These are phyloP conservation scores for Kwoniella mangroviensis DNA, from an alignment of 768 basidiomycete genomes.

Conservation along the genomic window DNA sequence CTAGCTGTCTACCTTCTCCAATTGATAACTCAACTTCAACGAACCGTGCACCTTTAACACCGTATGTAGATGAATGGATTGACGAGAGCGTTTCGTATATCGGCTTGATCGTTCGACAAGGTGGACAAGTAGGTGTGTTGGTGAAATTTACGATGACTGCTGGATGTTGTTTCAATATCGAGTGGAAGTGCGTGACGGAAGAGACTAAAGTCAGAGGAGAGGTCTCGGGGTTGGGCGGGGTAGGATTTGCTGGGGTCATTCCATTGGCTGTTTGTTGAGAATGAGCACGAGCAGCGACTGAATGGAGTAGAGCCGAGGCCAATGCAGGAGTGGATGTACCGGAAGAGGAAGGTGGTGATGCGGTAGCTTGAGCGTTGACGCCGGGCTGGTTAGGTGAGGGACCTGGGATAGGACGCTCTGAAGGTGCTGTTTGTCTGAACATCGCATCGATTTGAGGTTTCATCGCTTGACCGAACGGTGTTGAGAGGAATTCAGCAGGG, in stretches of 20 bases:
- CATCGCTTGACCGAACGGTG: conserved; percentile 82
- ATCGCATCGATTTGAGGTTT: conserved; percentile 90
- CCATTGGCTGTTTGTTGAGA: conserved; percentile 24
- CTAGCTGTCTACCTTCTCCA: conserved; percentile 68
- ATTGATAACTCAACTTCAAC: conserved; percentile 81
- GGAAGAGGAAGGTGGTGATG: conserved; percentile 50
- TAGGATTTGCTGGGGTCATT: conserved; percentile 45
- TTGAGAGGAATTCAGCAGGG: conserved; percentile 76
- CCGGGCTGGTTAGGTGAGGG: conserved; percentile 11
- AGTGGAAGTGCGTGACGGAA: conserved; percentile 70
- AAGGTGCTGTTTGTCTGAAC: conserved; percentile 69
- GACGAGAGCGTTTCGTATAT: conserved; percentile 77
- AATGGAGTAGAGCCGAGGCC: conserved; percentile 61
- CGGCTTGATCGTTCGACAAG: conserved; percentile 83
- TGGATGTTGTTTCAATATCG: conserved; percentile 68
- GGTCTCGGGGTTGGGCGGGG: conserved; percentile 36
- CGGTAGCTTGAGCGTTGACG: conserved; percentile 25
- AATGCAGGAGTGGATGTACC: conserved; percentile 60
- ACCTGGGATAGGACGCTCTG: conserved; percentile 54
- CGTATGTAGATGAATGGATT: conserved; percentile 60
- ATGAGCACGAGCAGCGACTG: conserved; percentile 54
- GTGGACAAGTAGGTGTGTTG: conserved; percentile 70
- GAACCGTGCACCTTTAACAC: conserved; percentile 61
- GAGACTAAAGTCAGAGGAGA: conserved; percentile 49
- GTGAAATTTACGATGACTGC: conserved; percentile 84